A percentile compares a stretch with the other conserved stretches of the same genome.
Evolutionary conservation across 768 basidiomycete species (phyloP).

Genomic region (Tulasnella sp.): DNA sequence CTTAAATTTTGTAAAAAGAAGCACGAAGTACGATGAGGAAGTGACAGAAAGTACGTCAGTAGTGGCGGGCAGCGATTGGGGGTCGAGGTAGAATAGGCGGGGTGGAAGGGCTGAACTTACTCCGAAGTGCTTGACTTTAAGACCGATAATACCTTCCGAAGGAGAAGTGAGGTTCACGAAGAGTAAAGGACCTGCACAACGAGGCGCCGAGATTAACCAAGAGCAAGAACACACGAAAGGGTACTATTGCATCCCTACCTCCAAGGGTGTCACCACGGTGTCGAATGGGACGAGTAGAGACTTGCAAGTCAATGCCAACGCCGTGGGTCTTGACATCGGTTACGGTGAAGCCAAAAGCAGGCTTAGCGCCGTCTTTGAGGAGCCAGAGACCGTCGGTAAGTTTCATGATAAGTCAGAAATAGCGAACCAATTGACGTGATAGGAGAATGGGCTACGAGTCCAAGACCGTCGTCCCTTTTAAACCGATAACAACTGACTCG

Average conservation of each 20-base stretch:
- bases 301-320: slow-evolving; percentile 44
- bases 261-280: slow-evolving; percentile 26
- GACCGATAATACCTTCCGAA: background rate
- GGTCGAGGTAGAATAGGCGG: slow-evolving; percentile 35
- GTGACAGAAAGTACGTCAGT: background rate
- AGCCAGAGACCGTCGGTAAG: slow-evolving; percentile 70
- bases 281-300: slow-evolving; percentile 29
- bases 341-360: slow-evolving; percentile 51
- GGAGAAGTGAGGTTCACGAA: background rate
- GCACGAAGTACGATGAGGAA: background rate
- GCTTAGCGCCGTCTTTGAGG: slow-evolving; percentile 47
- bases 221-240: slow-evolving; percentile 30
- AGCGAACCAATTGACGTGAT: background rate
- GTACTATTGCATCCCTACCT: slow-evolving; percentile 43
- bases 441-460: background rate
- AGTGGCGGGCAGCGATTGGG: background rate
- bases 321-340: slow-evolving; percentile 30
- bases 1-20: background rate
- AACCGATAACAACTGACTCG: background rate
- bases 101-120: slow-evolving; percentile 24
- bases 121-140: slow-evolving; percentile 5
- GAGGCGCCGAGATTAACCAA: slow-evolving; percentile 9
- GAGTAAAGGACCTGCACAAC: background rate
- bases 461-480: background rate
- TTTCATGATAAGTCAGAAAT: slow-evolving; percentile 39